Percentiles rank a stretch among this genome's conserved stretches.
Evolutionary conservation across 306 rosid species (phyloP).

Genomic region (Cajanus cajan): DNA sequence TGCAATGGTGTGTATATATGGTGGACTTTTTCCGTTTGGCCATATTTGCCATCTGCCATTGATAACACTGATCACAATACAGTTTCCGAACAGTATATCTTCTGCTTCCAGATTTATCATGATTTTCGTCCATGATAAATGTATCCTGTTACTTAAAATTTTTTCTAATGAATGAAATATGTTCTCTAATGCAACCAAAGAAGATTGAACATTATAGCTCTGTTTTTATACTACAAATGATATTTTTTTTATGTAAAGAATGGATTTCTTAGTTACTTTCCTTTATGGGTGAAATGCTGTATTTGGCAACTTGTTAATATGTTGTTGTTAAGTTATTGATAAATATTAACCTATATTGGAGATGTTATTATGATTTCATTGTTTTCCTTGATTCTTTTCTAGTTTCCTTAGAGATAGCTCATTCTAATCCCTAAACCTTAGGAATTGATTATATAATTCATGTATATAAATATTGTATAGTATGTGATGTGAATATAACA

Average conservation of each 20-base stretch:
- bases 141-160: neutral
- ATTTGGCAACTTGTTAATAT: constrained; percentile 26
- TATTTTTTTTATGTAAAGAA: neutral
- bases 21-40: too few relatives aligned
- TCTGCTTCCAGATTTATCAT: neutral
- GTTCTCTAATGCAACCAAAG: neutral
- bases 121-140: constrained; percentile 7
- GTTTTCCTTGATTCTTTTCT: neutral
- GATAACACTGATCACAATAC: neutral
- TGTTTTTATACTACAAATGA: neutral
- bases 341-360: neutral
- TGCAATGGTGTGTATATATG: too few relatives aligned
- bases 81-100: neutral
- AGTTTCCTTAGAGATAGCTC: neutral
- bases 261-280: constrained; percentile 21
- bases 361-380: neutral
- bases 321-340: neutral
- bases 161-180: constrained; percentile 26
- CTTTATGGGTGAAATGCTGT: constrained; percentile 12
- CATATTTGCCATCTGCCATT: too few relatives aligned
- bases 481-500: neutral
- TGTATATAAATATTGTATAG: neutral
- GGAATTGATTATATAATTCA: neutral
- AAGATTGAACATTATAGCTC: constrained; percentile 11
- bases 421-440: neutral